Conservation (phyloP, 2,329 filamentous ascomycete species). For the Didymellaceae sp. region DNA sequence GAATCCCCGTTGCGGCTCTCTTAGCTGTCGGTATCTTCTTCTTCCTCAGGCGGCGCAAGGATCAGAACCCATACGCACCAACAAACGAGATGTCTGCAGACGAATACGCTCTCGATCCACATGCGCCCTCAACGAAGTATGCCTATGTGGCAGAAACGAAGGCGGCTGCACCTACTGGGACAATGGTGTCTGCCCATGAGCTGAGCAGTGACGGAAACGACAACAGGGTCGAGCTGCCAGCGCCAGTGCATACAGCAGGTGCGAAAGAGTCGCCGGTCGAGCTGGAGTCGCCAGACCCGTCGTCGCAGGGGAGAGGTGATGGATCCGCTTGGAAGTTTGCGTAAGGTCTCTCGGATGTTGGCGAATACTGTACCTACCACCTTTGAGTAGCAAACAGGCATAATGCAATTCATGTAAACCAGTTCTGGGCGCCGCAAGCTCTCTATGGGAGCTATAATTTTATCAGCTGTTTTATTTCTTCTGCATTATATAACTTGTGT, state of each 20-base stretch:
- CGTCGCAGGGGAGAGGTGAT: background rate
- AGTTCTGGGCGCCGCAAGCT: too few species aligned
- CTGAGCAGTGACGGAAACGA: background rate
- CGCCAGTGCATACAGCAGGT: background rate
- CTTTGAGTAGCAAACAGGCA: too few species aligned
- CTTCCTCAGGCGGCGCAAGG: constrained; percentile 5
- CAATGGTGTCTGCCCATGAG: background rate
- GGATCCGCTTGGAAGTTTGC: background rate
- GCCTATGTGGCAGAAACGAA: constrained; percentile 2
- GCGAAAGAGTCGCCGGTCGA: background rate
- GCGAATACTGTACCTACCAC: too few species aligned
- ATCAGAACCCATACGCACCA: background rate
- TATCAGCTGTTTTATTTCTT: too few species aligned
- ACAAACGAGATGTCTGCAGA: constrained; percentile 2
- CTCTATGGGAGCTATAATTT: too few species aligned
- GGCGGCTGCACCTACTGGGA: background rate
- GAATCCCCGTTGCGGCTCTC: constrained; percentile 13
- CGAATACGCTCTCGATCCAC: background rate
- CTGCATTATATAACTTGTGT: too few species aligned
- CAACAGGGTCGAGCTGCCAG: constrained; percentile 2
- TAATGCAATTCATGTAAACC: too few species aligned
- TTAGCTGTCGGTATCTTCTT: constrained; percentile 10
- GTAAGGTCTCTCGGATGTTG: too few species aligned
- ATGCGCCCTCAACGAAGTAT: constrained; percentile 5
- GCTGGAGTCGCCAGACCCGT: background rate